These are phyloP conservation scores for Iris macrosiphon DNA, from an alignment of 106 monocot species.

Conservation along the genomic window DNA sequence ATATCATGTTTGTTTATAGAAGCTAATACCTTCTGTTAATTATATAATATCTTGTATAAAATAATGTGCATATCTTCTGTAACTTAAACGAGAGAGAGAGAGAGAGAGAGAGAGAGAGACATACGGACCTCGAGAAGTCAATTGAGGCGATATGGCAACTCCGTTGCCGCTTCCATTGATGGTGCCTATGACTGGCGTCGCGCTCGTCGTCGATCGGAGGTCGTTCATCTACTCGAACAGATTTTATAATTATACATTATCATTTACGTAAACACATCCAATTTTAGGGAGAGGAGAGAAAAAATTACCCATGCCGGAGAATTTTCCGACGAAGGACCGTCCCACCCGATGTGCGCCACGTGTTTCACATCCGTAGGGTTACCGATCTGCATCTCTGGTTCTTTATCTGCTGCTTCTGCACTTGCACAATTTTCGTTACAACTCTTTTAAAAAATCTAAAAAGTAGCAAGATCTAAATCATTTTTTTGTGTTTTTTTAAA, in stretches of 20 bases:
- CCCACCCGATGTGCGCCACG: constrained; percentile 49
- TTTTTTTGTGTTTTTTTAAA: too few species aligned
- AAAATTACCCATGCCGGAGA: constrained; percentile 28
- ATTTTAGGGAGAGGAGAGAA: too few species aligned
- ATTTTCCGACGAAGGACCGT: constrained; percentile 6
- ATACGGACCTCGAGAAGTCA: constrained; percentile 5
- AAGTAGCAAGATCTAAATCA: too few species aligned
- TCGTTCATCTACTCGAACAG: constrained; percentile 14
- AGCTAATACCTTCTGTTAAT: too few species aligned
- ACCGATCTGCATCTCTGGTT: constrained; percentile 35
- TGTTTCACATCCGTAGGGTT: constrained; percentile 37
- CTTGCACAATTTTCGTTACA: not conserved
- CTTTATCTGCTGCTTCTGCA: constrained; percentile 17
- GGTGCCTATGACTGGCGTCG: not conserved
- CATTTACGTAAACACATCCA: not conserved
- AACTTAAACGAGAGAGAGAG: not conserved
- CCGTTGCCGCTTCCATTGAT: not conserved
- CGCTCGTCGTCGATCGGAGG: constrained; percentile 4
- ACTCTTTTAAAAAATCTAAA: too few species aligned
- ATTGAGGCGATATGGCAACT: not conserved
- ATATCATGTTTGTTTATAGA: too few species aligned
- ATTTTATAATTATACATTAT: too few species aligned
- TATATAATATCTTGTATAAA: not conserved
- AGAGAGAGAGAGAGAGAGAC: not conserved
- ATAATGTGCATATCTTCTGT: not conserved